A percentile compares a stretch with the other conserved stretches of the same genome.
Evolutionary conservation across 2,329 filamentous ascomycete species (phyloP).

Genomic region (Sporothrix inflata): DNA sequence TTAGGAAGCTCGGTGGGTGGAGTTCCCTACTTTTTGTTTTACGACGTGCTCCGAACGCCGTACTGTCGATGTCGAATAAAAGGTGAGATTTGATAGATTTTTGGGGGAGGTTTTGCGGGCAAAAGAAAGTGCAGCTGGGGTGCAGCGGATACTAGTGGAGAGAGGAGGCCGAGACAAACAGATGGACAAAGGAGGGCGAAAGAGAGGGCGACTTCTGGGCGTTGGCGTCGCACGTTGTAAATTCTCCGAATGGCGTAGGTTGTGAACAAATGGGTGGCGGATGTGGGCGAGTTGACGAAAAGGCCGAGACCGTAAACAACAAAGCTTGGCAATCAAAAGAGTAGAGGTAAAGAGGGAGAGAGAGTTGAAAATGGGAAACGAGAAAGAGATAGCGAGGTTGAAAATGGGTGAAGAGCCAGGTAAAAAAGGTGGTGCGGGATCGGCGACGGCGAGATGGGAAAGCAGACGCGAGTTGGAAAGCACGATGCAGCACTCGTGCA

Average conservation of each 20-base stretch:
- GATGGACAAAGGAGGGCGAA: neutral
- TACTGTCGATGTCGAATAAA: neutral
- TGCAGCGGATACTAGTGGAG: neutral
- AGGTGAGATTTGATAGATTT: neutral
- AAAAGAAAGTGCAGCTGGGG: no score
- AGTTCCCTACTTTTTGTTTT: neutral
- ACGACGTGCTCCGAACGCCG: neutral
- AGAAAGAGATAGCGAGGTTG: neutral
- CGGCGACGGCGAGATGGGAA: neutral
- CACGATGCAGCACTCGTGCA: neutral
- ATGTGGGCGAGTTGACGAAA: neutral
- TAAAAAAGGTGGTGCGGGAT: neutral
- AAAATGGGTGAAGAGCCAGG: neutral
- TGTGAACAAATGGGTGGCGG: neutral
- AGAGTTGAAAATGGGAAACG: neutral
- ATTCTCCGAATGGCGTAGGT: neutral
- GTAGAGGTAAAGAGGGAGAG: neutral
- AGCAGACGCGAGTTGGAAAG: conserved; percentile 1
- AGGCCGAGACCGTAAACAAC: neutral
- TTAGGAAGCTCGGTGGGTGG: neutral
- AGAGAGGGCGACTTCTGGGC: neutral
- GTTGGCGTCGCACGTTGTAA: neutral
- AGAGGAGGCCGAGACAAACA: neutral
- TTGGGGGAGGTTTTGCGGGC: no score
- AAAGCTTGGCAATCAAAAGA: neutral